Percentiles rank a stretch among this genome's conserved stretches.
These are phyloP conservation scores for Fraxinus pennsylvanica DNA, from an alignment of 257 asterid genomes.

Conservation along the genomic window DNA sequence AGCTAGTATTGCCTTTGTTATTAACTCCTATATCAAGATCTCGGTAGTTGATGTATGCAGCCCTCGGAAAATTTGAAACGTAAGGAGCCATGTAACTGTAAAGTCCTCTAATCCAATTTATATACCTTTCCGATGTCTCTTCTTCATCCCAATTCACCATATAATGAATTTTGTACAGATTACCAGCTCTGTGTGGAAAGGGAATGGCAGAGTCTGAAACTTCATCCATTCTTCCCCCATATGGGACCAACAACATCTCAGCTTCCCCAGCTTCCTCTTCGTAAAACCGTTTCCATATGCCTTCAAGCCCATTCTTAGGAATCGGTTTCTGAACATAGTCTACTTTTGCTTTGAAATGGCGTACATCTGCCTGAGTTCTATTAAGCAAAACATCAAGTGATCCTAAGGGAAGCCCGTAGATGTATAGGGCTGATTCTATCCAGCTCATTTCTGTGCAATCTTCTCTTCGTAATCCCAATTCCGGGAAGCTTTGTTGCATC, in stretches of 20 bases:
- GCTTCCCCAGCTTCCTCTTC: background rate
- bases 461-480: background rate
- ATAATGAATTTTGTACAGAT: background rate
- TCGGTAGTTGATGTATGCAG: constrained; percentile 20
- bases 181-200: background rate
- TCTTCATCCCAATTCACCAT: background rate
- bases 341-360: background rate
- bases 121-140: background rate
- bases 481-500: background rate
- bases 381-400: background rate
- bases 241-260: background rate
- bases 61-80: background rate
- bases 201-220: background rate
- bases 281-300: constrained; percentile 6
- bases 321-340: background rate
- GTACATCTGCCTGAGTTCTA: background rate
- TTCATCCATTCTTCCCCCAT: constrained; percentile 31
- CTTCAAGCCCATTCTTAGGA: constrained; percentile 15
- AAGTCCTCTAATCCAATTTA: background rate
- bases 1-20: background rate
- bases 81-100: background rate
- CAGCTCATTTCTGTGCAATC: constrained; percentile 1
- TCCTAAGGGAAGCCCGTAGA: background rate
- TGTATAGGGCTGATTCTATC: background rate
- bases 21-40: background rate